Conservation (phyloP, 345 rosid genomes). For the Eucalyptus coolabah region DNA sequence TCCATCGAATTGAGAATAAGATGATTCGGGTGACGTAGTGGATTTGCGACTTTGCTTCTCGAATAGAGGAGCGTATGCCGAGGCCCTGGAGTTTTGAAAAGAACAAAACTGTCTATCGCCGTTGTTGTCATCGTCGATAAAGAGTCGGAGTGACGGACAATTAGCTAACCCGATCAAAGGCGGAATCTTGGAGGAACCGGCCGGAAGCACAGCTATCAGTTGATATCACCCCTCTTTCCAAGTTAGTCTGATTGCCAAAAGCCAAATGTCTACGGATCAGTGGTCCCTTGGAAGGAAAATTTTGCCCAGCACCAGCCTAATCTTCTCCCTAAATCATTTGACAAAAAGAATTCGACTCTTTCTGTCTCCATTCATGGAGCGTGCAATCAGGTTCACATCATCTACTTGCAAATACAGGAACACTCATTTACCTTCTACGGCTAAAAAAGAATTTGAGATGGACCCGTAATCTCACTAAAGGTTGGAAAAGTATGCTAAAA, state of each 20-base stretch:
- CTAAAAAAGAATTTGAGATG: neutral
- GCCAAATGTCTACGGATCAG: neutral
- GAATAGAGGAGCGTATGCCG: neutral
- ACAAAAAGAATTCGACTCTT: neutral
- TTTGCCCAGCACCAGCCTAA: neutral
- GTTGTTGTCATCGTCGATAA: too few relatives aligned
- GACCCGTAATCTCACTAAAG: neutral
- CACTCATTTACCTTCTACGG: neutral
- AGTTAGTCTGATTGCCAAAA: neutral
- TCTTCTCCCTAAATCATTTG: neutral
- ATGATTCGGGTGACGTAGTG: too few relatives aligned
- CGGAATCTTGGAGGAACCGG: neutral
- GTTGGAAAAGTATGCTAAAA: neutral
- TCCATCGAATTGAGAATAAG: neutral
- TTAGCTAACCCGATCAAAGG: neutral
- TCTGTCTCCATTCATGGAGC: neutral
- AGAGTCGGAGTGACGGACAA: neutral
- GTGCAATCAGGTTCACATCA: neutral
- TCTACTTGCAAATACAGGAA: neutral
- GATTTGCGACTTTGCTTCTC: too few relatives aligned
- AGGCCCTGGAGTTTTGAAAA: neutral
- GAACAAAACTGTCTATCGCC: neutral
- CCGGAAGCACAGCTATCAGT: neutral
- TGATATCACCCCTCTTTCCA: neutral
- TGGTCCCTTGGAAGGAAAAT: neutral